Evolutionary conservation across 371 early-diverging fungal species (phyloP).

Genomic region (Syncephalastrum contaminatum): DNA sequence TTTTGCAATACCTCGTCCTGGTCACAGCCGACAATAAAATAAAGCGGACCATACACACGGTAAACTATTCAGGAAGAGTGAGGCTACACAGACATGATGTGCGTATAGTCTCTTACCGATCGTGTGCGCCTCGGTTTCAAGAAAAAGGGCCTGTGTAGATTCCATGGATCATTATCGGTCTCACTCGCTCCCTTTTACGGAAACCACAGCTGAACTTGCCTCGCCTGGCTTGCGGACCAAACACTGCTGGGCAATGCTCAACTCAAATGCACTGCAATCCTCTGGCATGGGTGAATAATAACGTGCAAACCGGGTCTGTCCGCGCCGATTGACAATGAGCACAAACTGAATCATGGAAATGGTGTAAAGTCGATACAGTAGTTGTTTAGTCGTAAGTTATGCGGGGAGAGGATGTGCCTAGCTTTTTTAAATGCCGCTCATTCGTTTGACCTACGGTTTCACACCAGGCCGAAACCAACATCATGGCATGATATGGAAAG

Average conservation of each 20-base stretch:
- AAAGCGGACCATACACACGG: slow-evolving; percentile 42
- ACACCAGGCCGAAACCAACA: too few relatives aligned
- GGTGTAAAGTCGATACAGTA: too few relatives aligned
- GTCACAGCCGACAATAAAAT: slow-evolving; percentile 44
- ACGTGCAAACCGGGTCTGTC: slow-evolving; percentile 45
- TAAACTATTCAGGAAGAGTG: slow-evolving; percentile 20
- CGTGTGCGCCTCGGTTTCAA: slow-evolving; percentile 14
- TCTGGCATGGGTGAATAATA: slow-evolving; percentile 28
- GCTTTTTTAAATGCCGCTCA: too few relatives aligned
- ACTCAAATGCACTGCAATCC: slow-evolving; percentile 34
- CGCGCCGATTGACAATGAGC: slow-evolving; percentile 42
- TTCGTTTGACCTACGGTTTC: too few relatives aligned
- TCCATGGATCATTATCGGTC: neutral
- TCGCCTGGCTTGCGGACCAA: slow-evolving; percentile 30
- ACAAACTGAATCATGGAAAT: slow-evolving; percentile 28
- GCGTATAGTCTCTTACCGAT: slow-evolving; percentile 23
- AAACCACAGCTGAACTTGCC: slow-evolving; percentile 14
- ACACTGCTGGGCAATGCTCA: slow-evolving; percentile 31
- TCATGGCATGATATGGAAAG: too few relatives aligned
- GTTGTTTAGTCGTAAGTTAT: too few relatives aligned
- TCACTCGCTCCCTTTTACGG: neutral
- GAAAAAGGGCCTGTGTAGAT: slow-evolving; percentile 17
- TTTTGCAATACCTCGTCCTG: slow-evolving; percentile 16
- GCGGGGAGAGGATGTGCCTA: too few relatives aligned
- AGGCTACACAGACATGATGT: neutral